Evolutionary conservation across 495 filamentous ascomycete genomes (phyloP).

Genomic region (Aspergillus hancockii): DNA sequence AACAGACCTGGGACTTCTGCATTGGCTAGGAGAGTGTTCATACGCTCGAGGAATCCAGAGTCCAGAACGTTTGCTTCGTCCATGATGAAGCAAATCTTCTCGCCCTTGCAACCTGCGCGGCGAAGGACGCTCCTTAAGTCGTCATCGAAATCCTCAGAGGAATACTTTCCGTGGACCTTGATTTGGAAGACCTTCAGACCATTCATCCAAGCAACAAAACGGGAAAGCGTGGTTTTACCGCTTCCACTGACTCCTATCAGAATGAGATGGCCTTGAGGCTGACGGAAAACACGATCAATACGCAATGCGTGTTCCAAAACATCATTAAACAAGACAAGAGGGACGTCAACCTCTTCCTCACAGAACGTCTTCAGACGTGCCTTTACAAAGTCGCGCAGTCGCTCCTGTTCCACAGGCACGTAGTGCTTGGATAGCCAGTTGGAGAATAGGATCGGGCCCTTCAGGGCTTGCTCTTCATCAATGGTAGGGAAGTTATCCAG

Average conservation of each 20-base stretch:
- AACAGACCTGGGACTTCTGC: slow-evolving; percentile 97
- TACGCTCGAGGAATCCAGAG: slow-evolving; percentile 96
- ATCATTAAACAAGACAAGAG: slow-evolving; percentile 96
- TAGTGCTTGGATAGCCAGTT: slow-evolving; percentile 99
- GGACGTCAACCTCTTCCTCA: slow-evolving; percentile 98
- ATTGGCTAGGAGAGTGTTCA: slow-evolving; percentile 98
- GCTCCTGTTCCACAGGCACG: slow-evolving; percentile 91
- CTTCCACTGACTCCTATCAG: slow-evolving; percentile 97
- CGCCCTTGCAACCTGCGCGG: slow-evolving; percentile 92
- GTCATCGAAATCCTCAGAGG: slow-evolving; percentile 97
- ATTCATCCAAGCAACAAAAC: slow-evolving; percentile 99
- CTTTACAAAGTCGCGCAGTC: slow-evolving; percentile 94
- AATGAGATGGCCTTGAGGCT: slow-evolving; percentile 97
- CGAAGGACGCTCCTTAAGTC: slow-evolving; percentile 92
- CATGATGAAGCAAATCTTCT: slow-evolving; percentile 99
- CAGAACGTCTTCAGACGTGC: slow-evolving; percentile 97
- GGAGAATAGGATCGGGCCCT: slow-evolving; percentile 92
- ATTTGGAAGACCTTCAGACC: slow-evolving; percentile 98
- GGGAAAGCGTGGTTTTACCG: slow-evolving; percentile 96
- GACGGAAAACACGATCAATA: slow-evolving; percentile 97
- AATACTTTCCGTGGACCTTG: slow-evolving; percentile 98
- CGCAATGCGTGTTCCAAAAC: slow-evolving; percentile 96
- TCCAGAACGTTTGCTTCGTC: slow-evolving; percentile 98
- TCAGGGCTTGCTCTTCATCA: slow-evolving; percentile 83
- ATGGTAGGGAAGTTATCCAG: slow-evolving; percentile 91